Evolutionary conservation across 129 eudicot genomes (phyloP).

Genomic region (Mikania micrantha): DNA sequence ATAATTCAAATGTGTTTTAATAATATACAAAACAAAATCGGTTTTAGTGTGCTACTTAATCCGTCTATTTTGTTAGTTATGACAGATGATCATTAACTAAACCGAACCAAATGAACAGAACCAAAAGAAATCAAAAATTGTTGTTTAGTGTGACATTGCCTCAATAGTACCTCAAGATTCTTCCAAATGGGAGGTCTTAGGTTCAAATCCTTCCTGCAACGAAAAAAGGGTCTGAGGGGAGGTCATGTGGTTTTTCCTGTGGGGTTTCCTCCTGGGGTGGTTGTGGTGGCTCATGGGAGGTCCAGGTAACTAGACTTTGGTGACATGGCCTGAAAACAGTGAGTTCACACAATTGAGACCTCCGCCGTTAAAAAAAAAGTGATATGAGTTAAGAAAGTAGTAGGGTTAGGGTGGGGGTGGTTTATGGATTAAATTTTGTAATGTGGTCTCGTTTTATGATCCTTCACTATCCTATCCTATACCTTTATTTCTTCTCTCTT

Average conservation of each 20-base stretch:
- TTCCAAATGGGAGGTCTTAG: no score
- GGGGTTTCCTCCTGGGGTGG: no score
- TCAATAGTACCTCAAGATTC: no score
- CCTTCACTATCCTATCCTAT: conserved; percentile 18
- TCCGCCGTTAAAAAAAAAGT: no score
- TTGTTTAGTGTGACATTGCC: not conserved
- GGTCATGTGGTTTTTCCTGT: no score
- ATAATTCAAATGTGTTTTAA: not conserved
- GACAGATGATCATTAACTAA: not conserved
- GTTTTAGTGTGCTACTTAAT: not conserved
- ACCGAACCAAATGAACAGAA: not conserved
- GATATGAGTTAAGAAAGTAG: not conserved
- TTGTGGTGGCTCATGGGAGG: no score
- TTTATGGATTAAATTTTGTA: conserved; percentile 5
- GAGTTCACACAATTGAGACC: no score
- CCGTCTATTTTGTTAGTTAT: not conserved
- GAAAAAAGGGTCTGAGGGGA: no score
- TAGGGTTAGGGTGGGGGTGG: not conserved
- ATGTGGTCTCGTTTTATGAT: conserved; percentile 18
- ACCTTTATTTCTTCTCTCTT: not conserved
- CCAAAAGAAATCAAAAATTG: not conserved
- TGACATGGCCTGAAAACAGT: no score
- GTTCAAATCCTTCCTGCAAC: no score
- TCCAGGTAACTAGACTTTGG: no score
- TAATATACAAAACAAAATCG: not conserved